phyloP scores from a whole-genome alignment of 164 flowering plant genomes.

The Stephania japonica region DNA sequence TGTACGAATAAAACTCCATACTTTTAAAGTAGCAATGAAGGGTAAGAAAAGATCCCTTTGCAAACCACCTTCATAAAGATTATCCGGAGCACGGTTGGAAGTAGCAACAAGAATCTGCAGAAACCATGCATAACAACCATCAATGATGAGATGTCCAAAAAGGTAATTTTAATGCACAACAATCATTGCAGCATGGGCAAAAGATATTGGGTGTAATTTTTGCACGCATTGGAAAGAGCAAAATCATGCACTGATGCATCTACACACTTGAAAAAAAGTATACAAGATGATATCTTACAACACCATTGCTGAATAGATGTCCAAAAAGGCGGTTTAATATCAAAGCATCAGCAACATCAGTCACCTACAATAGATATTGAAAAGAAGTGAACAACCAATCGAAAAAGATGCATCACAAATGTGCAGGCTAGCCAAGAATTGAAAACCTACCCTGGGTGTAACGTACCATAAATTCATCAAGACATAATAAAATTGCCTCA shows the following conservation, averaged over 20 bases:
- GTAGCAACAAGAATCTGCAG: constrained; percentile 88
- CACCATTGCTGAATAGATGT: constrained; percentile 75
- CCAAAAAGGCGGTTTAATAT: constrained; percentile 84
- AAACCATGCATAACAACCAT: constrained; percentile 15
- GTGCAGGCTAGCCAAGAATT: constrained; percentile 6
- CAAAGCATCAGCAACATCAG: constrained; percentile 98
- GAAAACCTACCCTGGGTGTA: not conserved
- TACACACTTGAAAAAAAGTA: not conserved
- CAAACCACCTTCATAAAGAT: constrained; percentile 90
- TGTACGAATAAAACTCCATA: constrained; percentile 19
- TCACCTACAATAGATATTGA: constrained; percentile 45
- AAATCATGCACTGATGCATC: not conserved
- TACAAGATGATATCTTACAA: constrained; percentile 46
- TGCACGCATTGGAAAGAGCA: not conserved
- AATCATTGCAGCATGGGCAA: not conserved
- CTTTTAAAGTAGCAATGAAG: constrained; percentile 89
- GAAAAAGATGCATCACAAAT: not conserved
- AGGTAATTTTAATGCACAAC: too few species aligned
- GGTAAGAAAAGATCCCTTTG: constrained; percentile 98
- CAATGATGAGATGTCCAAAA: not conserved
- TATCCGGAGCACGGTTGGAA: constrained; percentile 97
- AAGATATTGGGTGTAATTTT: not conserved
- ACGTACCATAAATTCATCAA: constrained; percentile 96
- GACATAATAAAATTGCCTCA: constrained; percentile 82
- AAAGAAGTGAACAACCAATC: constrained; percentile 2